These are phyloP conservation scores for Fusarium tuaranense DNA, from an alignment of 2,329 filamentous ascomycete genomes.

Conservation along the genomic window DNA sequence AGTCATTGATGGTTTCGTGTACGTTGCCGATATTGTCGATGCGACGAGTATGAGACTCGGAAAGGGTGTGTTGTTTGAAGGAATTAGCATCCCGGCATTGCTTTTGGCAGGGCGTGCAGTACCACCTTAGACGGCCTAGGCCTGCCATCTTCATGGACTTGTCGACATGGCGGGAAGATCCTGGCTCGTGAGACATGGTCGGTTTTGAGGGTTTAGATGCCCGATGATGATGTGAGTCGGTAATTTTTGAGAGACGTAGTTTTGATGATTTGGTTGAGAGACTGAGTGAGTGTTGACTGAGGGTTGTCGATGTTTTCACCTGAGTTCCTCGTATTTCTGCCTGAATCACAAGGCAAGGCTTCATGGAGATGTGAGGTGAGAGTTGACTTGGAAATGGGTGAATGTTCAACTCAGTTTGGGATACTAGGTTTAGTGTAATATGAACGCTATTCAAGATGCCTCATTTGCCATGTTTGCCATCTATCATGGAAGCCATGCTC, in stretches of 20 bases:
- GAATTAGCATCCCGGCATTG: background rate
- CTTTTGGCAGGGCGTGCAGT: background rate
- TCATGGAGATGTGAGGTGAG: background rate
- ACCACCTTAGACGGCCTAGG: background rate
- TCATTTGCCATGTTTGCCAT: background rate
- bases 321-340: too few relatives aligned
- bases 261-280: background rate
- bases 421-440: background rate
- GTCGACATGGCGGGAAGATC: background rate
- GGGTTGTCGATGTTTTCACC: background rate
- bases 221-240: background rate
- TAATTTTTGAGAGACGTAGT: background rate
- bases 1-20: background rate
- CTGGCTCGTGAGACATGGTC: background rate
- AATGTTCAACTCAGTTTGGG: background rate
- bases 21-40: background rate
- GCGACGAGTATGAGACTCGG: background rate
- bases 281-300: background rate
- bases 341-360: too few relatives aligned
- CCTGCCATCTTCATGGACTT: background rate
- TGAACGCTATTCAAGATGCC: rapidly evolving
- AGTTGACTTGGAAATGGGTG: background rate
- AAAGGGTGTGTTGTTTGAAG: background rate
- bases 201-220: background rate
- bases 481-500: background rate